Evolutionary conservation across 495 filamentous ascomycete genomes (phyloP).

Genomic region (Parathielavia appendiculata): DNA sequence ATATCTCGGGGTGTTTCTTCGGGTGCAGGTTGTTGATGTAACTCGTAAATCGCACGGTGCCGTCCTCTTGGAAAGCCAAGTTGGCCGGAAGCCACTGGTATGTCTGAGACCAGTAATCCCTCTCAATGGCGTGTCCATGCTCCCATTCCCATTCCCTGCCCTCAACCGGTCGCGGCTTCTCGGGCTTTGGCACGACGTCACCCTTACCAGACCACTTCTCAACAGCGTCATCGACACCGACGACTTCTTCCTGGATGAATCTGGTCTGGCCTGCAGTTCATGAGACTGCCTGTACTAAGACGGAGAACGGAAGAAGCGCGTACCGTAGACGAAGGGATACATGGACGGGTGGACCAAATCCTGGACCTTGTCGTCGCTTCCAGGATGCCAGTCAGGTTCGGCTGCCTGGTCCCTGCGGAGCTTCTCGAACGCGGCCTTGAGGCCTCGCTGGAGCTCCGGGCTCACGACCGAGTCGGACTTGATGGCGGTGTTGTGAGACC

Average conservation of each 20-base stretch:
- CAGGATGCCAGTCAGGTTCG: slow-evolving; percentile 55
- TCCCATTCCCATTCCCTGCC: too few species aligned
- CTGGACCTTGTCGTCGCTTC: slow-evolving; percentile 51
- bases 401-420: slow-evolving; percentile 42
- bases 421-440: slow-evolving; percentile 24
- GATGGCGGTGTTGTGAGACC: slow-evolving; percentile 16
- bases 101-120: slow-evolving; percentile 37
- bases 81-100: slow-evolving; percentile 64
- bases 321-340: slow-evolving; percentile 52
- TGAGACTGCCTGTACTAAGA: not conserved
- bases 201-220: slow-evolving; percentile 33
- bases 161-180: too few species aligned
- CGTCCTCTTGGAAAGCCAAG: slow-evolving; percentile 40
- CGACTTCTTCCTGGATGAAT: slow-evolving; percentile 36
- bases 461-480: slow-evolving; percentile 32
- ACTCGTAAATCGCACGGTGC: slow-evolving; percentile 60
- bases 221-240: slow-evolving; percentile 28
- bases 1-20: slow-evolving; percentile 42
- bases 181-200: slow-evolving; percentile 25
- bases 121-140: too few species aligned
- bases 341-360: slow-evolving; percentile 60
- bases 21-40: slow-evolving; percentile 67
- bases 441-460: slow-evolving; percentile 12
- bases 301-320: slow-evolving; percentile 19
- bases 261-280: slow-evolving; percentile 14